These are phyloP conservation scores for Chlamydomonas sphaeroides DNA, from an alignment of 139 green algal species.

Conservation along the genomic window DNA sequence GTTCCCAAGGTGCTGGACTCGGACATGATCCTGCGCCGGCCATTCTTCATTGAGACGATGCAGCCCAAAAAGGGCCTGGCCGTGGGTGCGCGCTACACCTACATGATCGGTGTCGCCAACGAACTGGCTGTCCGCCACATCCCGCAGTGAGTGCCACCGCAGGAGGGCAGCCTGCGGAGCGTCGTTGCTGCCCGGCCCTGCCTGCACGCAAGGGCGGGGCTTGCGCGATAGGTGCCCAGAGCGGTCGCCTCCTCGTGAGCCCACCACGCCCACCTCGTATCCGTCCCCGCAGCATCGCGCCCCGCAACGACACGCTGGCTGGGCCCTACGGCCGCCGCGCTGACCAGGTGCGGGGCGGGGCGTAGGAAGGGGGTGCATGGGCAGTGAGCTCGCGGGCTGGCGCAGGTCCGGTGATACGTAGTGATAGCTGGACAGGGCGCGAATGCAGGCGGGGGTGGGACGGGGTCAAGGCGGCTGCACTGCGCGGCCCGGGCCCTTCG, in stretches of 20 bases:
- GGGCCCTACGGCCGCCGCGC: conserved; percentile 54
- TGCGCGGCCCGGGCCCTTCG: too few relatives aligned
- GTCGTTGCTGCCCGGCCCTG: neutral
- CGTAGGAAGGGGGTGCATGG: too few relatives aligned
- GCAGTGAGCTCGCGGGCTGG: too few relatives aligned
- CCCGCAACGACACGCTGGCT: conserved; percentile 75
- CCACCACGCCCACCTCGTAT: too few relatives aligned
- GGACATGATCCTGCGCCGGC: conserved; percentile 68
- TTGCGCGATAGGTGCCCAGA: too few relatives aligned
- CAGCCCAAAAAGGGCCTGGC: conserved; percentile 45
- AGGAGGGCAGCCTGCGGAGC: neutral
- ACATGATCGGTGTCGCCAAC: conserved; percentile 71
- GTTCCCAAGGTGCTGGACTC: conserved; percentile 68
- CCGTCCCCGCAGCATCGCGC: neutral
- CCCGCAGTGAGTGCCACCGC: conserved; percentile 4
- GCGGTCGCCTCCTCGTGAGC: too few relatives aligned
- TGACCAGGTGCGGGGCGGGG: conserved; percentile 39
- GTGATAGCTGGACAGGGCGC: too few relatives aligned
- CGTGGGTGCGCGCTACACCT: conserved; percentile 51
- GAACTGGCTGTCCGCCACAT: conserved; percentile 74
- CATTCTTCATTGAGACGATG: conserved; percentile 62
- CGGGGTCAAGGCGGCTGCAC: too few relatives aligned
- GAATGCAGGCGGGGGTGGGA: too few relatives aligned
- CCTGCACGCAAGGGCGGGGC: too few relatives aligned
- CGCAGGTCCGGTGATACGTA: too few relatives aligned